These are phyloP conservation scores for Phalaenopsis equestris DNA, from an alignment of 106 monocot species.

Conservation along the genomic window DNA sequence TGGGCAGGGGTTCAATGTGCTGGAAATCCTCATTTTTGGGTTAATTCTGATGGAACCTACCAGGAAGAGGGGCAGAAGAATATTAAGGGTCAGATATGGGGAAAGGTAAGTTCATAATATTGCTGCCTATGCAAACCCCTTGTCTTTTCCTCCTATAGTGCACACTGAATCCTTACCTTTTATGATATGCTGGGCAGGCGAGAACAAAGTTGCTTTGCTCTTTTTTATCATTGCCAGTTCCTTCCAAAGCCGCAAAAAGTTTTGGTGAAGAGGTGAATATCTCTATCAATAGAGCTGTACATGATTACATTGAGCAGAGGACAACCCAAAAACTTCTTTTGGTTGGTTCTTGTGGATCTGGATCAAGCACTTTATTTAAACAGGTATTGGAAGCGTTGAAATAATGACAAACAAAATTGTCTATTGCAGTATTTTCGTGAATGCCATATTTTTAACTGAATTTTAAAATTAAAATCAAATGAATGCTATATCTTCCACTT, in stretches of 20 bases:
- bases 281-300: slow-evolving; percentile 21
- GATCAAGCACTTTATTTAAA: slow-evolving; percentile 87
- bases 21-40: slow-evolving; percentile 94
- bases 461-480: background rate
- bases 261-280: slow-evolving; percentile 39
- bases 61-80: slow-evolving; percentile 93
- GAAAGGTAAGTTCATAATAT: slow-evolving; percentile 37
- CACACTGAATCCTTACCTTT: background rate
- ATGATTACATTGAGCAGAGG: slow-evolving; percentile 54
- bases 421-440: background rate
- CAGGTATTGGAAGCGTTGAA: slow-evolving; percentile 42
- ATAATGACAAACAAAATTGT: background rate
- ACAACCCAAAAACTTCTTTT: slow-evolving; percentile 72
- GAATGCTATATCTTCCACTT: background rate
- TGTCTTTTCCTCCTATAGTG: background rate
- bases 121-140: background rate
- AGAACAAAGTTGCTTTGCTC: slow-evolving; percentile 77
- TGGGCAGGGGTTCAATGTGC: slow-evolving; percentile 93
- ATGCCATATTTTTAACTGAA: background rate
- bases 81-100: slow-evolving; percentile 77
- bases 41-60: slow-evolving; percentile 98
- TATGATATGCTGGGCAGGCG: slow-evolving; percentile 32
- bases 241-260: slow-evolving; percentile 29
- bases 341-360: slow-evolving; percentile 65
- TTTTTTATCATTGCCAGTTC: slow-evolving; percentile 74